Conservation (phyloP, 148 eudicot species). For the Vaccinium darrowii region DNA sequence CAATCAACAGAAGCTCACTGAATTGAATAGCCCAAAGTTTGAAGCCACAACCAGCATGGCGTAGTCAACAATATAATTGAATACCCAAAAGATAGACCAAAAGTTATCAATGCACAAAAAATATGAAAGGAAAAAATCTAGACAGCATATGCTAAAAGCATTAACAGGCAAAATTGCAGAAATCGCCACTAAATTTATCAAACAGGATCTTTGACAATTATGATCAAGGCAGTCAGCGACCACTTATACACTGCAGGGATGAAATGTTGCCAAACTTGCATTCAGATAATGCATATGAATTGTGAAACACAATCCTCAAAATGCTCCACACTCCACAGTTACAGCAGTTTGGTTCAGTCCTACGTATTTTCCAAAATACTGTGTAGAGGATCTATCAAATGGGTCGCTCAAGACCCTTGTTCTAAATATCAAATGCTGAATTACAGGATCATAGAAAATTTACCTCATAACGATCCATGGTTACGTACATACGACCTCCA, state of each 20-base stretch:
- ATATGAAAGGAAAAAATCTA: not conserved
- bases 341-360: not conserved
- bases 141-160: not conserved
- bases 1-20: not conserved
- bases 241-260: not conserved
- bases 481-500: slow-evolving; percentile 93
- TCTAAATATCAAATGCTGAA: not conserved
- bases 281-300: not conserved
- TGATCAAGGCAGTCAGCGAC: not conserved
- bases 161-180: not conserved
- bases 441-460: not conserved
- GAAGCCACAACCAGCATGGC: not conserved
- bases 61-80: not conserved
- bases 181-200: not conserved
- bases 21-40: not conserved
- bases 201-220: not conserved
- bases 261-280: not conserved
- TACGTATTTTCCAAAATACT: not conserved
- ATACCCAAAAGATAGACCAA: not conserved
- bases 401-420: not conserved
- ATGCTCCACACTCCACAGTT: not conserved
- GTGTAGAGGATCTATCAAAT: not conserved
- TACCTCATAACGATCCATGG: slow-evolving; percentile 98
- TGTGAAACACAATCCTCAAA: not conserved
- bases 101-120: not conserved